Base-by-base conservation (phyloP, 345 rosid species). In the Sapria himalayana region DNA sequence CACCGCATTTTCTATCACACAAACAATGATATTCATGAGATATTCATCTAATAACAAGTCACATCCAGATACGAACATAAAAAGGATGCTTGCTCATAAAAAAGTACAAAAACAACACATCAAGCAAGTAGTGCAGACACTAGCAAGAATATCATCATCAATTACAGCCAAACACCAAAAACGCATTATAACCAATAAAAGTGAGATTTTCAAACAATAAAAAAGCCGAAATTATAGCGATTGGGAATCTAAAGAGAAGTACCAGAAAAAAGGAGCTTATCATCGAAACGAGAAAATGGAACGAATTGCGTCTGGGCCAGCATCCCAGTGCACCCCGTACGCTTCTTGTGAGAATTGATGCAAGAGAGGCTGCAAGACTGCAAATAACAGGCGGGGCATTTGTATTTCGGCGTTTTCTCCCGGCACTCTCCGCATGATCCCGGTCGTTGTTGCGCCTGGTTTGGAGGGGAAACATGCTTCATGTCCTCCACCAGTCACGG, bases 351-450 rank as follows among this genome's bases (percentile, higher is more conserved):
- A 24, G 82, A 67, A 40, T 78, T 82, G 46, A 86, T 75, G 36
- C 94, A 81, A 23, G 51, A 47, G 37, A 86, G 82, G 41, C 91
- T 59, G 65, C 98, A 82, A 1, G 98, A 65, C 17, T 80, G 78
- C 15, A 76, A 40, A 21, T 69, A 68, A 47, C 98, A 86, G 29
- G 71, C 91, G 4, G 98, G 98, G 54, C 98, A 86, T 24, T 52
- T 86, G 65, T 86, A 78, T 53, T 78, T 78, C 23, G 78, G 65
- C 2, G 59, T 60, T 14, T 68, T 65, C 32, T 21, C 29, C 40
- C 62, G 51, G 46, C 97, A 86, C 56, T 82, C 93, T 20, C 67
- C 76, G 38, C 97, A 86, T 11, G 49, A 1, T 9, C 17, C 9
- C 13, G 15, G 34, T 36, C 29, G 22, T 4, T 4, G 15, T 5